phyloP scores from a whole-genome alignment of 495 filamentous ascomycete genomes.

The Penicillium steckii region DNA sequence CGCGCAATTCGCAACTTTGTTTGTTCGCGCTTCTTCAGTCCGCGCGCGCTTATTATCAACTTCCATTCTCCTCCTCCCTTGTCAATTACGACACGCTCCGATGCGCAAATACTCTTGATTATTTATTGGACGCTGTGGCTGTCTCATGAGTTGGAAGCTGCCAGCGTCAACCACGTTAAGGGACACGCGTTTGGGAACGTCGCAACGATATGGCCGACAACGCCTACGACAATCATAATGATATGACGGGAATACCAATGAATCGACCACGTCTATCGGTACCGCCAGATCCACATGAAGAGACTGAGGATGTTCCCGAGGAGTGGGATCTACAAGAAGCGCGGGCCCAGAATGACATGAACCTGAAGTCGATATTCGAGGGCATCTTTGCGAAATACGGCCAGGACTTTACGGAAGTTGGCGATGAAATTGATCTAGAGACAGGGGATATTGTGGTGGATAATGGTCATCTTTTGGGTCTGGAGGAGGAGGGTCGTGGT shows the following conservation, averaged over 20 bases:
- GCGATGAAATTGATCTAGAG: conserved; percentile 76
- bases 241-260: conserved; percentile 53
- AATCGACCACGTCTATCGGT: conserved; percentile 57
- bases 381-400: conserved; percentile 85
- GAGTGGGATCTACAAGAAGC: conserved; percentile 52
- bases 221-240: conserved; percentile 1
- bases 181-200: background rate
- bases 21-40: background rate
- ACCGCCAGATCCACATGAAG: conserved; percentile 39
- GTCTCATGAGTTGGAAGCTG: background rate
- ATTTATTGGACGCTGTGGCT: background rate
- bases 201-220: background rate
- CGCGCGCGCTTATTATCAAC: background rate
- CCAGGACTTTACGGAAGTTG: conserved; percentile 75
- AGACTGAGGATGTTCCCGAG: conserved; percentile 30
- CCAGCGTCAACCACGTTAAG: background rate
- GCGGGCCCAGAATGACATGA: conserved; percentile 58
- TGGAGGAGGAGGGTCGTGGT: conserved; percentile 54
- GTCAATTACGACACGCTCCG: background rate
- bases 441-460: conserved; percentile 80
- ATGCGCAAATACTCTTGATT: background rate
- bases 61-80: background rate
- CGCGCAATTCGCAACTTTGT: conserved; percentile 10
- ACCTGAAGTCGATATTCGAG: conserved; percentile 79
- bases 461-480: conserved; percentile 74